A percentile compares a stretch with the other conserved stretches of the same genome.
These are phyloP conservation scores for Colletotrichum somersetense DNA, from an alignment of 2,329 filamentous ascomycete species.

Conservation along the genomic window DNA sequence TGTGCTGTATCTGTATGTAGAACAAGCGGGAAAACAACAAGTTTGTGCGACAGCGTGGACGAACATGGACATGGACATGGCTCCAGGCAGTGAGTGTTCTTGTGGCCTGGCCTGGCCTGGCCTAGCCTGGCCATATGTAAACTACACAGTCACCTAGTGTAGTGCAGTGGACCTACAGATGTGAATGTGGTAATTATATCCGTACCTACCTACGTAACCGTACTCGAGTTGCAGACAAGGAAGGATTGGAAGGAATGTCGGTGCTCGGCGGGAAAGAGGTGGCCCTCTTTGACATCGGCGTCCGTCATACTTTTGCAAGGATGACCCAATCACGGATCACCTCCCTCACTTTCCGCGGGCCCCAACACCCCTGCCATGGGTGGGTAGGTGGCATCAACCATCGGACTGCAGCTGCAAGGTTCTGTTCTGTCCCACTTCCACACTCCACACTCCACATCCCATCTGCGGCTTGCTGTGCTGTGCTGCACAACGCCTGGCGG, in stretches of 20 bases:
- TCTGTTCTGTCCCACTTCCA: constrained; percentile 13
- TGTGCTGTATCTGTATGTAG: too few relatives aligned
- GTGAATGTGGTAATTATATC: background rate
- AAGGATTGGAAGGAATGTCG: background rate
- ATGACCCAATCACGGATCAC: constrained; percentile 38
- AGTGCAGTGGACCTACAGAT: background rate
- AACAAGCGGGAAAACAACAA: background rate
- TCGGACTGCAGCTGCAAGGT: constrained; percentile 33
- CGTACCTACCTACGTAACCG: background rate
- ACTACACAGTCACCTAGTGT: too few relatives aligned
- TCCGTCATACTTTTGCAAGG: constrained; percentile 39
- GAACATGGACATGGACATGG: background rate
- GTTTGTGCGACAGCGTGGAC: background rate
- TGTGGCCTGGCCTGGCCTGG: background rate
- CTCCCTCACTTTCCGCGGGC: constrained; percentile 1
- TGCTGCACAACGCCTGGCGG: constrained; percentile 30
- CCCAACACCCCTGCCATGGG: constrained; percentile 12
- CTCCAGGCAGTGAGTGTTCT: background rate
- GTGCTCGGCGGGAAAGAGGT: constrained; percentile 22
- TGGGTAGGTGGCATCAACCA: constrained; percentile 10
- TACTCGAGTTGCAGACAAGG: background rate
- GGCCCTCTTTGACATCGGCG: constrained; percentile 24
- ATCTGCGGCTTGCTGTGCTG: background rate
- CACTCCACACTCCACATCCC: background rate
- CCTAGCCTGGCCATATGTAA: background rate